Conservation (phyloP, 116 monocot genomes). For the Trichopus zeylanicus region DNA sequence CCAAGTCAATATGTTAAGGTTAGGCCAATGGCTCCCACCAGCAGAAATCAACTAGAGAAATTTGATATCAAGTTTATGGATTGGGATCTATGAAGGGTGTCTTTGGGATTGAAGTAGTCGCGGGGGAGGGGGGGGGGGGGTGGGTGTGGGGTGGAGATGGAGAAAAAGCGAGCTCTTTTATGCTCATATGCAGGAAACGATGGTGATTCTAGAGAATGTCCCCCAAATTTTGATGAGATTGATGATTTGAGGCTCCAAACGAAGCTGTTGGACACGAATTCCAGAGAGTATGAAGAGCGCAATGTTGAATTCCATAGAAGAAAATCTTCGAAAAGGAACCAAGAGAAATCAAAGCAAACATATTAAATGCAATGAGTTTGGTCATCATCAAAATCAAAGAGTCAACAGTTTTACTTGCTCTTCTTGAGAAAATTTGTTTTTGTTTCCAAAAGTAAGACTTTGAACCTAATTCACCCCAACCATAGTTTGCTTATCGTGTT, state of each 20-base stretch:
- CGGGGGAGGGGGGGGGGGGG: neutral
- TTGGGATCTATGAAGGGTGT: too few species aligned
- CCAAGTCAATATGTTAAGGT: neutral
- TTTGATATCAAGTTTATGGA: constrained; percentile 34
- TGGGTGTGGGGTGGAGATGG: too few species aligned
- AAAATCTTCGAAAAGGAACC: constrained; percentile 19
- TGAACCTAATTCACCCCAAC: too few species aligned
- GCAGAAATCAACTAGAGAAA: constrained; percentile 6
- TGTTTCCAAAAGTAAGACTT: too few species aligned
- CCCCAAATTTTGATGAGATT: constrained; percentile 48
- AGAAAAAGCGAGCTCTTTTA: too few species aligned
- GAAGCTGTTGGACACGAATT: constrained; percentile 55
- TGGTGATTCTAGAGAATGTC: neutral
- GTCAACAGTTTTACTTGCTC: too few species aligned
- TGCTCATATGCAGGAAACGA: neutral
- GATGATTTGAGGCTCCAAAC: constrained; percentile 55
- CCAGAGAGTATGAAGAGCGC: constrained; percentile 70
- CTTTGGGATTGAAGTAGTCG: too few species aligned
- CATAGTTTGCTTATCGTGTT: too few species aligned
- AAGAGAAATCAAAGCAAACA: constrained; percentile 8
- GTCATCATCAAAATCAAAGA: too few species aligned
- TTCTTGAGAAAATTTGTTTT: too few species aligned
- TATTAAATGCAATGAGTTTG: too few species aligned
- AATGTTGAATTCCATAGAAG: constrained; percentile 35
- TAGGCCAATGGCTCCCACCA: constrained; percentile 14